Base-by-base conservation (phyloP, 2,329 filamentous ascomycete species). In the Lachnellula hyalina region DNA sequence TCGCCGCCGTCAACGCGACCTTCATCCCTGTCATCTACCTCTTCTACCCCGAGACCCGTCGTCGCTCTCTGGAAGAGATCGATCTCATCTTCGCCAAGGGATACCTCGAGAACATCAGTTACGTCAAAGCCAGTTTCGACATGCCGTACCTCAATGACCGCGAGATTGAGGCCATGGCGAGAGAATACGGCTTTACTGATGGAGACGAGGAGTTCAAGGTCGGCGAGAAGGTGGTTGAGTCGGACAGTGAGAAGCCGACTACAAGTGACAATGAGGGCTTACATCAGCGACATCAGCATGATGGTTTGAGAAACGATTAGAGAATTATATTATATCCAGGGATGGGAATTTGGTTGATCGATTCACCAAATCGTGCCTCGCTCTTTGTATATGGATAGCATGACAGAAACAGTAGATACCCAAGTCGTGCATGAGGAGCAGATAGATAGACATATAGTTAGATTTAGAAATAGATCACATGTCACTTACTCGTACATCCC, bases 71-170 rank as follows among this genome's bases (percentile, higher is more conserved):
- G 34, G 85, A 89, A 68, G 85, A 89, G 67, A 83, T 89, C 70
- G 85, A 89, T 64, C 76, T 81, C 54, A 84, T 89, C 61, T 86
- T 87, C 74, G 69, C 77, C 65, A 84, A 84, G 72, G 81, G 80
- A 11, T 75, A 74, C 60, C 67, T 74, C 32, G 83, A 85, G 68
- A 78, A 81, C 2, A 84, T 80, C 5, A 80, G 76, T 4, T 84
- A 84, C 57, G 81, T 85, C 52, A 73, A 73, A 59, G 82, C 82
- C 5, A 78, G 80, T 34, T 73, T 78, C 61, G 75, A 84, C 48
- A 68, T 86, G 54, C 82, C 82, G 0, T 73, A 75, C 57, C 70
- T 85, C 12, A 68, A 73, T 3, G 73, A 74, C 9, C 71, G 75
- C 44, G 76, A 83, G 61, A 74, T 84, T 32, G 79, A 83, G 67